Evolutionary conservation across 768 basidiomycete species (phyloP).

Genomic region (Podaxis sp.): DNA sequence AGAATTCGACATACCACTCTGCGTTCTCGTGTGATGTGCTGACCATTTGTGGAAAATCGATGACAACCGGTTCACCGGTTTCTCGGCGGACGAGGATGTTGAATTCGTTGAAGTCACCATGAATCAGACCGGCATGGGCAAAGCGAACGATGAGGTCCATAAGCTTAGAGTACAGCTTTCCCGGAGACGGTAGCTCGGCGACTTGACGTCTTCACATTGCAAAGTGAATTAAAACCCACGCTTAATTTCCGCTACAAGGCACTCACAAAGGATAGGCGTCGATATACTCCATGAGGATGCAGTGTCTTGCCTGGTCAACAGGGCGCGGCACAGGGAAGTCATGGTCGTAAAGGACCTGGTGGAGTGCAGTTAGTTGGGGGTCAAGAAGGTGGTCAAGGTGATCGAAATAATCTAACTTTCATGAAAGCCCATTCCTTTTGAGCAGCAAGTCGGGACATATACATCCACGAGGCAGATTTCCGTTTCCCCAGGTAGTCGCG

Average conservation of each 20-base stretch:
- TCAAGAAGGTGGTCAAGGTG: not conserved
- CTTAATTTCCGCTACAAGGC: not conserved
- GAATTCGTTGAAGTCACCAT: constrained; percentile 99
- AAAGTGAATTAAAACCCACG: constrained; percentile 2
- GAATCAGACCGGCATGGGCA: constrained; percentile 91
- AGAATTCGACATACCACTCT: constrained; percentile 65
- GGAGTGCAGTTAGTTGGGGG: not conserved
- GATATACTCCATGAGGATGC: constrained; percentile 93
- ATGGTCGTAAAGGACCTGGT: constrained; percentile 84
- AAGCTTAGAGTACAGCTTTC: constrained; percentile 82
- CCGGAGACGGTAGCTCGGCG: constrained; percentile 76
- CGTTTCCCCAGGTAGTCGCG: constrained; percentile 95
- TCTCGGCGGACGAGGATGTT: constrained; percentile 90
- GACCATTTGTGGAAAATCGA: constrained; percentile 99
- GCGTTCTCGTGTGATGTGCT: constrained; percentile 95
- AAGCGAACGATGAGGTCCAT: constrained; percentile 98
- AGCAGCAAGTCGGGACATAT: constrained; percentile 93
- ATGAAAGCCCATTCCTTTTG: constrained; percentile 99
- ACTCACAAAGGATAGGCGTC: constrained; percentile 92
- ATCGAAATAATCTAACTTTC: constrained; percentile 57
- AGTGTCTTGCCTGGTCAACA: constrained; percentile 92
- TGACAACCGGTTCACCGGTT: constrained; percentile 74
- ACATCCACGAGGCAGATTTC: constrained; percentile 98
- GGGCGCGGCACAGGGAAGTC: constrained; percentile 91
- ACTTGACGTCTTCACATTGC: constrained; percentile 71